phyloP scores from a whole-genome alignment of 2,329 filamentous ascomycete genomes.

The Aspergillus sp. region DNA sequence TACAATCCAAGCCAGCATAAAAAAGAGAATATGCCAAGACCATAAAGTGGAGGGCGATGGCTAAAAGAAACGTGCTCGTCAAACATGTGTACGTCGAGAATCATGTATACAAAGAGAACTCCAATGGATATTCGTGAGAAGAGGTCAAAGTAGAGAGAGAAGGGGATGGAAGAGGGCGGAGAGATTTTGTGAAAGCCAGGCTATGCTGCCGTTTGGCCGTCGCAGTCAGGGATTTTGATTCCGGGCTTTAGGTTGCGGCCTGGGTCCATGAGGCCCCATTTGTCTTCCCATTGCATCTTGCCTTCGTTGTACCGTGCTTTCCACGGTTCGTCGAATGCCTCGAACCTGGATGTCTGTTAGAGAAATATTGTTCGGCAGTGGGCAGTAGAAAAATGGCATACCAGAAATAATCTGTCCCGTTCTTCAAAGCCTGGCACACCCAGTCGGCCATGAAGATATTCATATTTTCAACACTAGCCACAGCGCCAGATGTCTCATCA shows the following conservation, averaged over 20 bases:
- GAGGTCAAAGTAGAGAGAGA: conserved; percentile 8
- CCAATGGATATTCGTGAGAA: conserved; percentile 13
- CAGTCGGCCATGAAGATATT: conserved; percentile 86
- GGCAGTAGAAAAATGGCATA: conserved; percentile 42
- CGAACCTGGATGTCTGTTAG: conserved; percentile 63
- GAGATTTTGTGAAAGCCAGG: not conserved
- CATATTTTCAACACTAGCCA: conserved; percentile 78
- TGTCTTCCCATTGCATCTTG: conserved; percentile 83
- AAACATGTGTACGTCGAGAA: conserved; percentile 23
- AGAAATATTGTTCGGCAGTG: not conserved
- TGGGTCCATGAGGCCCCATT: conserved; percentile 91
- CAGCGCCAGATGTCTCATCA: conserved; percentile 61
- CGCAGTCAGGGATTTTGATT: conserved; percentile 84
- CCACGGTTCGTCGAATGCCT: conserved; percentile 96
- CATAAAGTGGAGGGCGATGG: conserved; percentile 9
- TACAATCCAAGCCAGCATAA: conserved; percentile 17
- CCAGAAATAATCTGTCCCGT: conserved; percentile 95
- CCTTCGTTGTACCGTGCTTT: conserved; percentile 74
- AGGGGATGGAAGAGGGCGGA: conserved; percentile 1
- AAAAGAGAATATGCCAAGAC: conserved; percentile 11
- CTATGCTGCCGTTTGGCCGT: conserved; percentile 66
- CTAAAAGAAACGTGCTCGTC: conserved; percentile 15
- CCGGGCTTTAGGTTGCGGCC: conserved; percentile 82
- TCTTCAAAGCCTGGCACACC: conserved; percentile 78
- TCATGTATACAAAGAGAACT: conserved; percentile 22